A percentile compares a stretch with the other conserved stretches of the same genome.
Evolutionary conservation across 768 basidiomycete species (phyloP).

Genomic region (Mycena crocata): DNA sequence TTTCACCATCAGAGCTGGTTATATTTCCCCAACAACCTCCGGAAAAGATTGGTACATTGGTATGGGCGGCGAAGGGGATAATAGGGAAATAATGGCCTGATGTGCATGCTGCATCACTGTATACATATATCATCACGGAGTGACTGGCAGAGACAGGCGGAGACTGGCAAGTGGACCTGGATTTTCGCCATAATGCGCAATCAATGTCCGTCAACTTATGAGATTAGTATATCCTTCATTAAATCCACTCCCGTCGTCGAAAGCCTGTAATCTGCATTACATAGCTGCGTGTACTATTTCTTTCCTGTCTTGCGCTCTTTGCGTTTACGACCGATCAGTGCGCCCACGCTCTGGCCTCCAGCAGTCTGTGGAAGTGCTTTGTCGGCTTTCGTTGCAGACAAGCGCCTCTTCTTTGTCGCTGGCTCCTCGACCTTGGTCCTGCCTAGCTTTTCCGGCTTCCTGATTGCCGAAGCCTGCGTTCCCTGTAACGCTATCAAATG

Average conservation of each 20-base stretch:
- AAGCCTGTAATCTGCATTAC: too few species aligned
- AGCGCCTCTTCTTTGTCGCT: slow-evolving; percentile 44
- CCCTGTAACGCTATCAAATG: slow-evolving; percentile 20
- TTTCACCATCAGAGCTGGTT: slow-evolving; percentile 92
- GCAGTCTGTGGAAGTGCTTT: slow-evolving; percentile 38
- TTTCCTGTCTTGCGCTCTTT: slow-evolving; percentile 68
- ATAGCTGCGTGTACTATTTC: slow-evolving; percentile 5
- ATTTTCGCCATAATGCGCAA: too few species aligned
- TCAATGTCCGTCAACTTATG: too few species aligned
- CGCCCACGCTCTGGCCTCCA: slow-evolving; percentile 68
- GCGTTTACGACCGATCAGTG: slow-evolving; percentile 85
- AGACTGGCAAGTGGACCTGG: too few species aligned
- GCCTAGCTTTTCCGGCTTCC: slow-evolving; percentile 14
- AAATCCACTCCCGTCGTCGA: too few species aligned
- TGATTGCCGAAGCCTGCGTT: slow-evolving; percentile 12
- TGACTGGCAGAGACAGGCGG: too few species aligned
- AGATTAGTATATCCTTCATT: too few species aligned
- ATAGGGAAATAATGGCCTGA: slow-evolving; percentile 46
- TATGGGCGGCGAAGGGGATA: slow-evolving; percentile 81
- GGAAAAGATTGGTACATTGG: slow-evolving; percentile 91
- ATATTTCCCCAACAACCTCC: slow-evolving; percentile 86
- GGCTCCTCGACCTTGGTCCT: slow-evolving; percentile 47
- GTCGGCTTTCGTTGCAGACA: slow-evolving; percentile 8
- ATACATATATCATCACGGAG: too few species aligned
- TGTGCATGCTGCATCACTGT: not conserved